These are phyloP conservation scores for Xylaria sp. DNA, from an alignment of 495 filamentous ascomycete species.

Conservation along the genomic window DNA sequence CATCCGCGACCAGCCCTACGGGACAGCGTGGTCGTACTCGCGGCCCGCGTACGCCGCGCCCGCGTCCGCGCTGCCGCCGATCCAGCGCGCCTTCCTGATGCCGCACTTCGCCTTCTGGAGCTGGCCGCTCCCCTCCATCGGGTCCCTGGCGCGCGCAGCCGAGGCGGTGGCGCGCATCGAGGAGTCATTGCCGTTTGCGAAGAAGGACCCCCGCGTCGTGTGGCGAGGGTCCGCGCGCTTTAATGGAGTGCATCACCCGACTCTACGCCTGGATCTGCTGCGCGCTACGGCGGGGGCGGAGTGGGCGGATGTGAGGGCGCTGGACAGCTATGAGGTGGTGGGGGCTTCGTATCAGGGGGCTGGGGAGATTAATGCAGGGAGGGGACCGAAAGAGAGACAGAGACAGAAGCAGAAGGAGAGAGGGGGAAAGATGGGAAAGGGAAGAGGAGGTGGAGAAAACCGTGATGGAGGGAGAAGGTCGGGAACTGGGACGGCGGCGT, in stretches of 20 bases:
- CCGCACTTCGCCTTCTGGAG: conserved; percentile 73
- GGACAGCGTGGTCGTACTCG: conserved; percentile 46
- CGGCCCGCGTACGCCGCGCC: conserved; percentile 40
- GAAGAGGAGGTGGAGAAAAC: background rate
- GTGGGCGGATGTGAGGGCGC: conserved; percentile 55
- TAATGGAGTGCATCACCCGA: conserved; percentile 30
- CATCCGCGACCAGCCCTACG: conserved; percentile 52
- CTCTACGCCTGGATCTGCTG: conserved; percentile 40
- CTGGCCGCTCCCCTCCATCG: conserved; percentile 63
- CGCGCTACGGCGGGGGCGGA: conserved; percentile 37
- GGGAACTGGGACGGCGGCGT: too few relatives aligned
- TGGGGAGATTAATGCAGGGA: background rate
- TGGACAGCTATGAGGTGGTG: conserved; percentile 40
- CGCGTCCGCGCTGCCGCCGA: conserved; percentile 28
- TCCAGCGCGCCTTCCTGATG: conserved; percentile 62
- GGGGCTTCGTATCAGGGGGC: background rate
- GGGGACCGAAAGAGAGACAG: background rate
- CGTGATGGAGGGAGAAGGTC: background rate
- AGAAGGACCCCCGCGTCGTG: conserved; percentile 38
- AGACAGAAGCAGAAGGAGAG: background rate
- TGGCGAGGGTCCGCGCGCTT: conserved; percentile 35
- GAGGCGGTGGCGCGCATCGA: conserved; percentile 45
- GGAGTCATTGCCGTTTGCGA: conserved; percentile 26
- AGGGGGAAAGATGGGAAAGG: background rate
- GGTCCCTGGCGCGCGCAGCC: conserved; percentile 54